phyloP scores from a whole-genome alignment of 108 stramenopile species.

The Cyclotella atomus region DNA sequence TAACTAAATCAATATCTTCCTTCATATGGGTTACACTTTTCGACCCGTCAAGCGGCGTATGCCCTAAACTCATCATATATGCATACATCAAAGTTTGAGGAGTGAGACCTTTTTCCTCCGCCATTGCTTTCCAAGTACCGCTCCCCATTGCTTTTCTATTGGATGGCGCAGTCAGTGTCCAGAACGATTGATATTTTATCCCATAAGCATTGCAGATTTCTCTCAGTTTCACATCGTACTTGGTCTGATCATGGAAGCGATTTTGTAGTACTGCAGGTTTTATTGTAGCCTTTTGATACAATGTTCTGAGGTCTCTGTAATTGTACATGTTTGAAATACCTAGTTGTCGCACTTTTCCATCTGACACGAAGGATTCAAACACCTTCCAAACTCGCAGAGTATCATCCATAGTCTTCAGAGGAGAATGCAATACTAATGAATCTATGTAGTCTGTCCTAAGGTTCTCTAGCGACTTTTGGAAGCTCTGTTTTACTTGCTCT shows the following conservation, averaged over 20 bases:
- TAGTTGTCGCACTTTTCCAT: conserved; percentile 62
- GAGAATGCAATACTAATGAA: conserved; percentile 73
- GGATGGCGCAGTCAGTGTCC: conserved; percentile 58
- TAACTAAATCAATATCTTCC: conserved; percentile 84
- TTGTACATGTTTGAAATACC: conserved; percentile 83
- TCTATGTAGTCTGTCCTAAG: conserved; percentile 85
- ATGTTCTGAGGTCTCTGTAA: conserved; percentile 13
- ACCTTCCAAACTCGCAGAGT: conserved; percentile 73
- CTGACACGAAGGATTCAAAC: conserved; percentile 74
- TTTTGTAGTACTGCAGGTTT: conserved; percentile 89
- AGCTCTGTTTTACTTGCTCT: conserved; percentile 69
- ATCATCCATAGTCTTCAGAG: conserved; percentile 46
- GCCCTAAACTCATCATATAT: conserved; percentile 82
- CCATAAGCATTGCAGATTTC: conserved; percentile 47
- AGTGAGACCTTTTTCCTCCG: conserved; percentile 57
- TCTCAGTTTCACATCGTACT: conserved; percentile 82
- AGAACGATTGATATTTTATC: conserved; percentile 67
- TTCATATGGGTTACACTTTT: conserved; percentile 74
- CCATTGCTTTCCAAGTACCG: conserved; percentile 47
- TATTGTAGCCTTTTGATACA: conserved; percentile 65
- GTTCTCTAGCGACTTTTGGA: conserved; percentile 69
- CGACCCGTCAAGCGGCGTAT: conserved; percentile 83
- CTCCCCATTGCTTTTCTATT: conserved; percentile 66
- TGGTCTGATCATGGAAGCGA: conserved; percentile 76
- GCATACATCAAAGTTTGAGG: conserved; percentile 86